These are phyloP conservation scores for Lentinula sp. DNA, from an alignment of 768 basidiomycete species.

Conservation along the genomic window DNA sequence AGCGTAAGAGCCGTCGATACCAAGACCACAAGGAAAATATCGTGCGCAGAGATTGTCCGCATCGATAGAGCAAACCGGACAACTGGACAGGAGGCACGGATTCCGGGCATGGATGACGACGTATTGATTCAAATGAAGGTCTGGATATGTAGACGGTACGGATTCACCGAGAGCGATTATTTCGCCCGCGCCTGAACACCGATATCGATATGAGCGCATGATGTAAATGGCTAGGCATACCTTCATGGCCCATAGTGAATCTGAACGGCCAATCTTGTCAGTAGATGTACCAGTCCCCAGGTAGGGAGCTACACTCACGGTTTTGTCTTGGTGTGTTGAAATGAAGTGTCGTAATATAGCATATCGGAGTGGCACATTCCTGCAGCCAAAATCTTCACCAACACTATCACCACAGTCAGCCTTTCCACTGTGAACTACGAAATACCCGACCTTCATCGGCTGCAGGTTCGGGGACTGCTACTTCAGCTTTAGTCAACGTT, in stretches of 20 bases:
- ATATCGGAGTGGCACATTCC: conserved; percentile 4
- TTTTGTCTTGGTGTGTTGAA: not conserved
- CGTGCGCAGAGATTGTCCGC: not conserved
- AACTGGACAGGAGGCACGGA: not conserved
- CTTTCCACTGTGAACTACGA: not conserved
- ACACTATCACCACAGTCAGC: not conserved
- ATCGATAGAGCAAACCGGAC: not conserved
- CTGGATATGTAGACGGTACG: not conserved
- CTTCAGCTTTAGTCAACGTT: not conserved
- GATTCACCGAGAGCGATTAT: not conserved
- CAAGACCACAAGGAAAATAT: not conserved
- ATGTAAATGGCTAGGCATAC: not conserved
- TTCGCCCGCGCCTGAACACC: not conserved
- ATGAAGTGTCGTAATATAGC: not conserved
- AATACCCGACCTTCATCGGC: not conserved
- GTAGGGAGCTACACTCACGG: not conserved
- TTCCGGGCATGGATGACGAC: not conserved
- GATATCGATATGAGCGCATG: not conserved
- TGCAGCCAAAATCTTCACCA: not conserved
- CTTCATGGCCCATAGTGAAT: conserved; percentile 5
- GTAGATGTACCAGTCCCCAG: not conserved
- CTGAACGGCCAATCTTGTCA: not conserved
- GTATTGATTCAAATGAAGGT: not conserved
- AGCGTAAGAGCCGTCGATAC: not conserved
- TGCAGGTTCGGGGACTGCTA: not conserved